Conservation (phyloP, 768 basidiomycete species). For the Tubosaeta sp. region DNA sequence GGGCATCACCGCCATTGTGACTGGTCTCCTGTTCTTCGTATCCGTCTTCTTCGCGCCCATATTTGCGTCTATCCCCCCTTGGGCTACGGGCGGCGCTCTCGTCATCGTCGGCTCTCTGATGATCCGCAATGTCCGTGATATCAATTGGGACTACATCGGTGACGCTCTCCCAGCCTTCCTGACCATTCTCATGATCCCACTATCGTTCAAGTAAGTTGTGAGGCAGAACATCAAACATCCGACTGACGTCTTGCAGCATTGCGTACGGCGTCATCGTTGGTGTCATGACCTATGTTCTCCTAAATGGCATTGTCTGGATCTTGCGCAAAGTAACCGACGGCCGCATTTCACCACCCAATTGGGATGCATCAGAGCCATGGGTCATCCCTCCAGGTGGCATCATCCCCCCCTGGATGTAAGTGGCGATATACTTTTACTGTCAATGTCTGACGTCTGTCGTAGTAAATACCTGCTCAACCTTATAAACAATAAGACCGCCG, state of each 20-base stretch:
- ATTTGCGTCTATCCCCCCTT: constrained; percentile 80
- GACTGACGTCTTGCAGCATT: constrained; percentile 46
- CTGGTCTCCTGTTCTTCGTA: constrained; percentile 74
- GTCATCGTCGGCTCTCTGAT: constrained; percentile 86
- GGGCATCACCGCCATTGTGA: constrained; percentile 71
- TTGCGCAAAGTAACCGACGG: constrained; percentile 53
- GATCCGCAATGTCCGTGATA: constrained; percentile 81
- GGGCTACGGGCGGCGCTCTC: constrained; percentile 85
- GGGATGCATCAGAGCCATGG: constrained; percentile 65
- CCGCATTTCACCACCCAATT: constrained; percentile 60
- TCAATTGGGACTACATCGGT: constrained; percentile 88
- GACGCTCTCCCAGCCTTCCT: constrained; percentile 87
- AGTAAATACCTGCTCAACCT: constrained; percentile 27
- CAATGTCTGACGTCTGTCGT: not conserved
- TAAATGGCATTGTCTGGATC: constrained; percentile 66
- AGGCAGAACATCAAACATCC: not conserved
- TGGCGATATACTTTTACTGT: constrained; percentile 2
- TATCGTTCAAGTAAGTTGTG: constrained; percentile 64
- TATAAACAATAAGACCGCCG: not conserved
- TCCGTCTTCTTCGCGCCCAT: constrained; percentile 87
- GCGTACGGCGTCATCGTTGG: constrained; percentile 88
- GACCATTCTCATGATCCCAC: constrained; percentile 72
- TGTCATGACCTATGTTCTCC: constrained; percentile 59
- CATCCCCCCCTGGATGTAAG: constrained; percentile 65
- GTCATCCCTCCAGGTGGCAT: constrained; percentile 67